These are phyloP conservation scores for Pythium pyrilobum DNA, from an alignment of 352 stramenopile species.

Conservation along the genomic window DNA sequence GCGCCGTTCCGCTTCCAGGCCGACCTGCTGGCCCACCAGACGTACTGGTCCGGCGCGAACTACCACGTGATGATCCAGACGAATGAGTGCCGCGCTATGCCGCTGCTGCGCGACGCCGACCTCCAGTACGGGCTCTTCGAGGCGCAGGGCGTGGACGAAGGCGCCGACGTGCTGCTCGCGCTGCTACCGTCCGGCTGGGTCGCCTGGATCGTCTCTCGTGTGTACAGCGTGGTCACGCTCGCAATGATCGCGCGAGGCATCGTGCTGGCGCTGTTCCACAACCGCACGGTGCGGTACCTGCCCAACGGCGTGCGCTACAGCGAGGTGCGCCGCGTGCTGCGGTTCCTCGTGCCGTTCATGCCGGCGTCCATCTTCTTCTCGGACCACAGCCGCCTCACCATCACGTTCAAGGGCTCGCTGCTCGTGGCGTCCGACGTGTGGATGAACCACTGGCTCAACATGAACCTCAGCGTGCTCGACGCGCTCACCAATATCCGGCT, in stretches of 20 bases:
- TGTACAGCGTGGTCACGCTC: slow-evolving; percentile 42
- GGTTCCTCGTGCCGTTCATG: slow-evolving; percentile 42
- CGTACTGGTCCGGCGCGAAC: slow-evolving; percentile 37
- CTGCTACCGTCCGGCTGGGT: slow-evolving; percentile 37
- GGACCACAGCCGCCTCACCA: slow-evolving; percentile 27
- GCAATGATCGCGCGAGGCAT: slow-evolving; percentile 34
- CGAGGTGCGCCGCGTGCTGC: slow-evolving; percentile 17
- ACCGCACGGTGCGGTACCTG: slow-evolving; percentile 31
- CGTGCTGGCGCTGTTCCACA: slow-evolving; percentile 32
- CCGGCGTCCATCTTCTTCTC: slow-evolving; percentile 24
- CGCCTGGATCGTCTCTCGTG: slow-evolving; percentile 19
- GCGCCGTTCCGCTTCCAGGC: slow-evolving; percentile 43
- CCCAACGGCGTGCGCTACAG: slow-evolving; percentile 26
- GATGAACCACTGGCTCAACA: slow-evolving; percentile 66
- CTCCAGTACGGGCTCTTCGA: slow-evolving; percentile 40
- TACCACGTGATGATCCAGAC: slow-evolving; percentile 44
- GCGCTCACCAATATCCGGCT: slow-evolving; percentile 34
- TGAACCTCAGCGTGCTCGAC: slow-evolving; percentile 41
- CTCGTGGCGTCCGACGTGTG: slow-evolving; percentile 50
- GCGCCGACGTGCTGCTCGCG: slow-evolving; percentile 34
- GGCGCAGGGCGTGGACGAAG: slow-evolving; percentile 26
- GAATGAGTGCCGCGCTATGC: slow-evolving; percentile 36
- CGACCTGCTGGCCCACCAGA: slow-evolving; percentile 45
- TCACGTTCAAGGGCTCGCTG: slow-evolving; percentile 42
- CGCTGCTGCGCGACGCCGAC: slow-evolving; percentile 25